A percentile compares a stretch with the other conserved stretches of the same genome.
Conservation (phyloP, 257 asterid species). For the Nicotiana sylvestris region DNA sequence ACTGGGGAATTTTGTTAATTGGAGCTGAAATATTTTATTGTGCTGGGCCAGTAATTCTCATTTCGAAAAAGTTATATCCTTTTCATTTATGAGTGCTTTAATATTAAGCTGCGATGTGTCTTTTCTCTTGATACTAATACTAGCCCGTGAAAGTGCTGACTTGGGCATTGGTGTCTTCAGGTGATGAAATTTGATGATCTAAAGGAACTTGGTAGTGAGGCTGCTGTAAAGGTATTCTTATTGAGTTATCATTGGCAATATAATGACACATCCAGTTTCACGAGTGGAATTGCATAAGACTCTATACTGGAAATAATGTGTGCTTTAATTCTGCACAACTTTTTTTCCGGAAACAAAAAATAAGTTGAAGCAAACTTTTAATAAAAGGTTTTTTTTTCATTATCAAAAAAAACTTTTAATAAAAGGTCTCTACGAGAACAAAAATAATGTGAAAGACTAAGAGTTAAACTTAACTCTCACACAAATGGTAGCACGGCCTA, state of each 20-base stretch:
- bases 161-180: conserved; percentile 35
- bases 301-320: neutral
- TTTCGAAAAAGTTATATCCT: neutral
- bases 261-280: neutral
- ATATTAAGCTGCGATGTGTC: neutral
- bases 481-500: neutral
- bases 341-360: neutral
- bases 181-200: conserved; percentile 97
- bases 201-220: conserved; percentile 84
- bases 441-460: neutral
- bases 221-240: conserved; percentile 79
- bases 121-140: neutral
- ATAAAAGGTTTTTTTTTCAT: too few species aligned
- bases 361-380: neutral
- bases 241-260: neutral
- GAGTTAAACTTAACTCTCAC: neutral
- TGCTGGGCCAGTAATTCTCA: neutral
- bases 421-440: neutral
- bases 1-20: neutral
- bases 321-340: neutral
- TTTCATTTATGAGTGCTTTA: neutral
- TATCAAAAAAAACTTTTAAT: too few species aligned
- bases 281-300: neutral
- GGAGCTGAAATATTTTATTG: neutral
- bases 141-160: neutral